Evolutionary conservation across 225 moss, liverwort and hornwort genomes (phyloP).

Genomic region (Anthoceros angustus): DNA sequence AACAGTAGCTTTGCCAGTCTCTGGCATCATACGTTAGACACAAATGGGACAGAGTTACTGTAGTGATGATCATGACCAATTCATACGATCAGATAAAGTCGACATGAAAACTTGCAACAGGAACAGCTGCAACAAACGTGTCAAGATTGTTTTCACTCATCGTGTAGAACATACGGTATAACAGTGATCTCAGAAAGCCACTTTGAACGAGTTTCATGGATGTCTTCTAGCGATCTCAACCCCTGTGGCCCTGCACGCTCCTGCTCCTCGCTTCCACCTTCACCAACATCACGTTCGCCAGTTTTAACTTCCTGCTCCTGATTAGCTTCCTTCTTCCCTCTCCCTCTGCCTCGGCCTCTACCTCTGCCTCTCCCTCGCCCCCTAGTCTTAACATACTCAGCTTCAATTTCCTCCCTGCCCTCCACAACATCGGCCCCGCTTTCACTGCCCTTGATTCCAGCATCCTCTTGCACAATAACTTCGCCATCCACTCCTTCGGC

Average conservation of each 20-base stretch:
- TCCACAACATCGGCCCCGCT: neutral
- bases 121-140: too few relatives aligned
- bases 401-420: neutral
- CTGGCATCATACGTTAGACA: neutral
- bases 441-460: constrained; percentile 6
- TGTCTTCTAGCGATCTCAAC: neutral
- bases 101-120: too few relatives aligned
- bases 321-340: constrained; percentile 7
- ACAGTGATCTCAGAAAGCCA: constrained; percentile 36
- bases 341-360: neutral
- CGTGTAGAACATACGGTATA: constrained; percentile 19
- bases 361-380: neutral
- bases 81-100: neutral
- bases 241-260: neutral
- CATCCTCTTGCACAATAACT: neutral
- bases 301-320: neutral
- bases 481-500: neutral
- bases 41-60: neutral
- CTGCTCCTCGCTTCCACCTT: neutral
- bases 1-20: neutral
- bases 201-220: constrained; percentile 6
- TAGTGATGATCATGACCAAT: neutral
- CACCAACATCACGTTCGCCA: too few relatives aligned
- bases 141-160: too few relatives aligned
- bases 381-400: neutral